These are phyloP conservation scores for Phytophthora capsici DNA, from an alignment of 352 stramenopile genomes.

Conservation along the genomic window DNA sequence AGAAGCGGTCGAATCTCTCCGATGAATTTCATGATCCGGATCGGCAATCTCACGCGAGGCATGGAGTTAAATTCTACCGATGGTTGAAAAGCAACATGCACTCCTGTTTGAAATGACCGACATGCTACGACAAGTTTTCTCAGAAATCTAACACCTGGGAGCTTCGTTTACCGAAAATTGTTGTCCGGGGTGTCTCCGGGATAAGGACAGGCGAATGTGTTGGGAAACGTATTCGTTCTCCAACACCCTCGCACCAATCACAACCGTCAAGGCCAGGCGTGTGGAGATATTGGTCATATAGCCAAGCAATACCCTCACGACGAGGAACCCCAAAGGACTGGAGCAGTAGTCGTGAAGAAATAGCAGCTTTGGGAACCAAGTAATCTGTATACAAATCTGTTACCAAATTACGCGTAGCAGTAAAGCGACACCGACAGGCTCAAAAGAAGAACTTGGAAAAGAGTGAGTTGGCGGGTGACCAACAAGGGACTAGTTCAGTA, in stretches of 20 bases:
- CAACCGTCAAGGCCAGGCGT: background rate
- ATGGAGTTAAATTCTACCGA: background rate
- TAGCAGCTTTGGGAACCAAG: background rate
- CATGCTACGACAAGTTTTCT: background rate
- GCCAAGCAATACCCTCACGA: background rate
- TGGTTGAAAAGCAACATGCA: background rate
- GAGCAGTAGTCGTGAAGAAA: background rate
- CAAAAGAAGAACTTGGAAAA: no score
- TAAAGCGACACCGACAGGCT: background rate
- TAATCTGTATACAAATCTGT: background rate
- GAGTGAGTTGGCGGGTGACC: no score
- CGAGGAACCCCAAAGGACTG: background rate
- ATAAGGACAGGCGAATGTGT: background rate
- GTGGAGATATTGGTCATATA: background rate
- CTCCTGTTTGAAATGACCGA: no score
- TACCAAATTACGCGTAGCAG: background rate
- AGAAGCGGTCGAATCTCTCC: no score
- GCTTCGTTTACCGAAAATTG: background rate
- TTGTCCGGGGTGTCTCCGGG: background rate
- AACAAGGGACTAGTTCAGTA: no score
- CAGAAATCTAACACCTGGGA: background rate
- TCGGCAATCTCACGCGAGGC: background rate
- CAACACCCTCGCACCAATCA: background rate
- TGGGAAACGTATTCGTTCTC: background rate
- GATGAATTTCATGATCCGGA: background rate